Base-by-base conservation (phyloP, 2,329 filamentous ascomycete species). In the Chaetomiaceae sp. region DNA sequence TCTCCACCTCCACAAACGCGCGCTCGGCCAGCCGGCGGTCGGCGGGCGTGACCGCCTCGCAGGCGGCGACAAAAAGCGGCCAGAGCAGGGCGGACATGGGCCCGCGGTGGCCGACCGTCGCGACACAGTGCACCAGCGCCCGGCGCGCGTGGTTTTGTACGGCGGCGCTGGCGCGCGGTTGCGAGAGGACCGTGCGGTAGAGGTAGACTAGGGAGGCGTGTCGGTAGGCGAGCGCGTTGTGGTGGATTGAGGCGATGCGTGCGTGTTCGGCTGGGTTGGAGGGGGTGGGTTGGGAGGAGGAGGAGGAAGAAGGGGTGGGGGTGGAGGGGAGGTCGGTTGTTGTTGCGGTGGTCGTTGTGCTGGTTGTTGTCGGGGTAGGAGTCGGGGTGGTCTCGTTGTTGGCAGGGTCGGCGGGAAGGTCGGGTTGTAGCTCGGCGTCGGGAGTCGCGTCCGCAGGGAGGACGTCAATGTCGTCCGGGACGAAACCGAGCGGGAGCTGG, bases 71-170 rank as follows among this genome's bases (percentile, higher is more conserved):
- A 55, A 84, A 84, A 2, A 83, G 65, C 1, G 80, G 80, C 78
- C 79, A 83, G 2, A 84, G 68, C 29, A 84, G 65, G 2, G 80
- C 80, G 2, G 76, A 73, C 75, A 83, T 81, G 0, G 80, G 80
- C 0, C 80, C 79, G 36, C 66, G 66, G 48, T 75, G 73, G 18
- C 64, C 66, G 22, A 79, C 77, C 0, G 77, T 79, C 24, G 70
- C 70, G 6, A 72, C 67, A 56, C 78, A 82, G 50, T 80, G 75
- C 12, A 62, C 59, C 5, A 81, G 66, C 5, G 75, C 70, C 2
- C 68, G 58, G 49, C 71, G 73, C 1, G 72, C 62, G 54, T 81
- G 76, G 14, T 64, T 65, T 59, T 82, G 79, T 10, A 83, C 77
- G 8, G 69, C 63, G 2, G 65, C 53, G 48, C 79, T 70, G 4